Evolutionary conservation across 2,329 filamentous ascomycete species (phyloP), one percentile per base, ranked within the genome.

Genomic region (Phialemoniopsis sp.): DNA sequence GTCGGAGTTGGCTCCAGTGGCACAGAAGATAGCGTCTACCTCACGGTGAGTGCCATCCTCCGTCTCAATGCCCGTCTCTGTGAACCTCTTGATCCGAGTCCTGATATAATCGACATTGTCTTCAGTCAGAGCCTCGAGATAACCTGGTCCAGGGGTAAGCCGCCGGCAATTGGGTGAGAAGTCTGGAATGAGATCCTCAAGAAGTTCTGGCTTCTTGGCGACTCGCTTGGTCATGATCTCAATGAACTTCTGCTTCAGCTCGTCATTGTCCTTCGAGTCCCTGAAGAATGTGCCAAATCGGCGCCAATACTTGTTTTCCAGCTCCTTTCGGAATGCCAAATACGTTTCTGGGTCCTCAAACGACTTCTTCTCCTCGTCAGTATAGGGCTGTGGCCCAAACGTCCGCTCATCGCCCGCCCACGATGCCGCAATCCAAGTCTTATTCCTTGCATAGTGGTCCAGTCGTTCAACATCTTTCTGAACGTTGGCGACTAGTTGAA

Each of bases 401-500:
- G 71, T 73, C 26, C 78, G 71, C 48, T 74, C 61, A 42, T 74
- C 62, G 28, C 75, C 68, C 0, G 74, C 75, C 58, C 80, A 83
- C 0, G 78, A 76, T 2, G 76, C 70, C 0, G 82, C 78, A 19
- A 87, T 78, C 83, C 83, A 87, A 0, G 82, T 86, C 26, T 67
- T 73, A 48, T 74, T 81, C 9, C 82, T 67, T 2, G 73, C 78
- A 46, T 85, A 86, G 55, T 84, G 78, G 45, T 85, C 78, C 1
- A 86, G 62, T 3, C 66, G 72, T 1, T 47, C 51, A 2, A 72
- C 73, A 0, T 50, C 51, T 19, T 65, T 64, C 40, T 78, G 75
- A 2, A 81, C 47, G 33, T 75, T 75, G 1, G 76, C 60, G 0
- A 73, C 67, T 1, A 76, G 56, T 43, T 83, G 80, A 18, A 82